Conservation (phyloP, 179 eudicot genomes). For the Silene coronaria region DNA sequence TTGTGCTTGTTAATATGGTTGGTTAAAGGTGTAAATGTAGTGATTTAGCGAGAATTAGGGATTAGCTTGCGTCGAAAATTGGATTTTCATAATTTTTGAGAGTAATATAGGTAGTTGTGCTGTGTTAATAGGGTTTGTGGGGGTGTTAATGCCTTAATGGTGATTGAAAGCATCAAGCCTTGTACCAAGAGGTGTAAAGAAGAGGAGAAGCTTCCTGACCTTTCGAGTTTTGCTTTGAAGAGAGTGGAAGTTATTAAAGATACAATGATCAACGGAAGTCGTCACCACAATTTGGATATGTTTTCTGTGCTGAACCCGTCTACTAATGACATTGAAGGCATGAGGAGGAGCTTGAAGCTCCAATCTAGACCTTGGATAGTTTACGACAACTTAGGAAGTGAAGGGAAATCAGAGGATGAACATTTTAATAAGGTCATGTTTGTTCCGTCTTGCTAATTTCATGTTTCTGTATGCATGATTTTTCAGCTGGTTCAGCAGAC, state of each 20-base stretch:
- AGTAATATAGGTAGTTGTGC: not conserved
- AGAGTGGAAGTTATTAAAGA: slow-evolving; percentile 27
- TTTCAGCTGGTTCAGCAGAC: slow-evolving; percentile 16
- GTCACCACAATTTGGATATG: slow-evolving; percentile 31
- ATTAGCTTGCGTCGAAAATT: not conserved
- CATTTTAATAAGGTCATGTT: slow-evolving; percentile 39
- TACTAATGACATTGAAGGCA: slow-evolving; percentile 27
- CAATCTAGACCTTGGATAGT: slow-evolving; percentile 55
- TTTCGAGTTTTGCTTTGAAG: slow-evolving; percentile 52
- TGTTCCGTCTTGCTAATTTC: slow-evolving; percentile 22
- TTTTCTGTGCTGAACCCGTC: slow-evolving; percentile 24
- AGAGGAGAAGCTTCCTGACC: slow-evolving; percentile 28
- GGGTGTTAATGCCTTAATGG: slow-evolving; percentile 20
- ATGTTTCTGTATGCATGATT: slow-evolving; percentile 20
- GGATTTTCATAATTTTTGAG: not conserved
- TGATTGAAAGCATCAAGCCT: slow-evolving; percentile 13
- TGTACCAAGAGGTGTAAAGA: not conserved
- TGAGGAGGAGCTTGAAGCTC: slow-evolving; percentile 31
- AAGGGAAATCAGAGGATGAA: slow-evolving; percentile 34
- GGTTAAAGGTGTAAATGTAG: not conserved
- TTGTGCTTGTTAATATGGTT: not conserved
- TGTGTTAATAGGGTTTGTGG: slow-evolving; percentile 18
- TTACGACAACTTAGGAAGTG: slow-evolving; percentile 24
- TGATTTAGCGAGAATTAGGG: not conserved
- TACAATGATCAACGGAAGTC: slow-evolving; percentile 20